These are phyloP conservation scores for Wallacemonas rigidus DNA, from an alignment of 208 protist genomes.

Conservation along the genomic window DNA sequence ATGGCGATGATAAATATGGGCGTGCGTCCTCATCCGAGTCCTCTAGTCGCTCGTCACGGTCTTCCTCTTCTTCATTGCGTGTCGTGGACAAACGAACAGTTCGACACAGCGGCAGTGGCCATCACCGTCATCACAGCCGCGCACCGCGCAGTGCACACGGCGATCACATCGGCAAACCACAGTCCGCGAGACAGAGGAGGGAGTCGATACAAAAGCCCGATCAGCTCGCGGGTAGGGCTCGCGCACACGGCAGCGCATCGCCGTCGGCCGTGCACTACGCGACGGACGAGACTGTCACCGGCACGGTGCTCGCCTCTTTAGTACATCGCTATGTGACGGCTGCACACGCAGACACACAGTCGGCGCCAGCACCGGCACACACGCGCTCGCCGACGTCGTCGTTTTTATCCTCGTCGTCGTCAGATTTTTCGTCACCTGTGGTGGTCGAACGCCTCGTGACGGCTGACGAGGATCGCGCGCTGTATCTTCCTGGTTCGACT, in stretches of 20 bases:
- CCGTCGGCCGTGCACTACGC: neutral
- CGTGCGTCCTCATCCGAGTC: neutral
- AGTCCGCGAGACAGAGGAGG: no score
- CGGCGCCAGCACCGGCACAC: neutral
- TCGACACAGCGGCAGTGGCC: no score
- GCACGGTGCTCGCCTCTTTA: neutral
- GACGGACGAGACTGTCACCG: neutral
- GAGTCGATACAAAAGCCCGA: no score
- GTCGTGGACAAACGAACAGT: no score
- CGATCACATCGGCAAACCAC: no score
- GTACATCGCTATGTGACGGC: neutral
- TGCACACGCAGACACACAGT: neutral
- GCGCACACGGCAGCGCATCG: no score
- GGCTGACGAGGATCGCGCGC: neutral
- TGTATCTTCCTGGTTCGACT: neutral
- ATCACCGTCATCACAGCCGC: no score
- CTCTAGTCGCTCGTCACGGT: no score
- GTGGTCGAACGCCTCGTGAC: neutral
- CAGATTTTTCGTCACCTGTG: neutral
- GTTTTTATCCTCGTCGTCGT: constrained; percentile 1
- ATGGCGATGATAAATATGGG: neutral
- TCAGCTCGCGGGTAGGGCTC: no score
- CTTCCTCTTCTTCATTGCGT: no score
- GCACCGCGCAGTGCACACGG: no score
- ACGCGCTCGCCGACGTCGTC: neutral